Conservation (phyloP, 2,329 filamentous ascomycete genomes). For the Neospermospora avenae region DNA sequence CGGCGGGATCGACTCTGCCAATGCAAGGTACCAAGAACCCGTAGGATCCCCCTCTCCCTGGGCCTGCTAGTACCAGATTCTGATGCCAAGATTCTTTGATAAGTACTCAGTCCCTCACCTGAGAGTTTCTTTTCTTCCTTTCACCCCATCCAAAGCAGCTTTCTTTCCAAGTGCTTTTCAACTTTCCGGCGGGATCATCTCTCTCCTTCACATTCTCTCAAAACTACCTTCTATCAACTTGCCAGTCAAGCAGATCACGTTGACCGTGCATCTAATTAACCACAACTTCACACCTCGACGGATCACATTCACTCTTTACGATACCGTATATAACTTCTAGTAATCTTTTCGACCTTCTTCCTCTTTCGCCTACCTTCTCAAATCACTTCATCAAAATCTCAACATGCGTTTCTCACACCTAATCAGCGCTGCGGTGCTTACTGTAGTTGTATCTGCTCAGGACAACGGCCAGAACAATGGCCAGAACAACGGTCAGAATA, state of each 20-base stretch:
- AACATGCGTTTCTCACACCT: conserved; percentile 32
- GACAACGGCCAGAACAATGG: conserved; percentile 17
- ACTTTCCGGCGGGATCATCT: conserved; percentile 25
- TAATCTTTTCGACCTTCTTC: conserved; percentile 3
- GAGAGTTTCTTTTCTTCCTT: conserved; percentile 19
- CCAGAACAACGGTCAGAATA: conserved; percentile 21
- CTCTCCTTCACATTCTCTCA: conserved; percentile 31
- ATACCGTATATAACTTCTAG: conserved; percentile 18
- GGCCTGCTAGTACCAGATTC: conserved; percentile 10
- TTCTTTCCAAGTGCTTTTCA: conserved; percentile 18
- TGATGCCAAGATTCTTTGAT: conserved; percentile 33
- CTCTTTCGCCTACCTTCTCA: neutral
- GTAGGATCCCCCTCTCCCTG: neutral
- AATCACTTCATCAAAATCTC: conserved; percentile 13
- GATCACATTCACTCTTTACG: conserved; percentile 31
- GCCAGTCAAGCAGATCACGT: conserved; percentile 38
- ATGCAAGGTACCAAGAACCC: conserved; percentile 6
- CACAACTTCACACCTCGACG: conserved; percentile 32
- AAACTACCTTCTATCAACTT: conserved; percentile 28
- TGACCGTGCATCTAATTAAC: conserved; percentile 36
- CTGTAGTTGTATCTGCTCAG: conserved; percentile 21
- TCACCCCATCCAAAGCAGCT: conserved; percentile 25
- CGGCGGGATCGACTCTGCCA: conserved; percentile 32
- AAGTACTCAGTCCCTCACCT: conserved; percentile 28
- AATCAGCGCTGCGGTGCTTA: conserved; percentile 26